phyloP scores from a whole-genome alignment of 176 grass and related monocot species.

The Bolboschoenus planiculmis region DNA sequence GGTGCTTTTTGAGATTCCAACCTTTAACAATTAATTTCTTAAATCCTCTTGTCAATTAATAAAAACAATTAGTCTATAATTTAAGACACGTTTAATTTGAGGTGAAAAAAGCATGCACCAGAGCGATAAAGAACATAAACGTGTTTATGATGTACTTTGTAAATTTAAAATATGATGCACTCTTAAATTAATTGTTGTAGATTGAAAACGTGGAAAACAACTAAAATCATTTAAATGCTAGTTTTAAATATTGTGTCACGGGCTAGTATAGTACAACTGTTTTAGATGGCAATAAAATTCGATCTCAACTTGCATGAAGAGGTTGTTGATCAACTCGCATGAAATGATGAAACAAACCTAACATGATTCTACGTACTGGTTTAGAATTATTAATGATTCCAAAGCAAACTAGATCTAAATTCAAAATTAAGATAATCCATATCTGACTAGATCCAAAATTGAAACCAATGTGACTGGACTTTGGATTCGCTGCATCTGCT shows the following conservation, averaged over 20 bases:
- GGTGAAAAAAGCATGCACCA: neutral
- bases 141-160: too few species aligned
- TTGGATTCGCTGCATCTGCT: too few species aligned
- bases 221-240: neutral
- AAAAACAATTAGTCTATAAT: neutral
- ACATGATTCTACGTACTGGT: too few species aligned
- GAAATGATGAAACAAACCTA: neutral
- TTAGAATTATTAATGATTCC: too few species aligned
- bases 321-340: neutral
- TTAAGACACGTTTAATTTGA: neutral
- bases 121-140: neutral
- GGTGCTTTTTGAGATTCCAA: neutral
- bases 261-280: neutral
- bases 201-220: neutral
- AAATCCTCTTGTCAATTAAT: neutral
- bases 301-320: neutral
- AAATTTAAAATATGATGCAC: too few species aligned
- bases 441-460: too few species aligned
- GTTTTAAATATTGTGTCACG: neutral
- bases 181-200: too few species aligned
- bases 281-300: neutral
- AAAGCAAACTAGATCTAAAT: too few species aligned
- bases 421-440: too few species aligned
- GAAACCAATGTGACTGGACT: too few species aligned
- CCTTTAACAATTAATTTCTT: neutral